Base-by-base conservation (phyloP, 345 rosid genomes). In the Eutrema yunnanense region DNA sequence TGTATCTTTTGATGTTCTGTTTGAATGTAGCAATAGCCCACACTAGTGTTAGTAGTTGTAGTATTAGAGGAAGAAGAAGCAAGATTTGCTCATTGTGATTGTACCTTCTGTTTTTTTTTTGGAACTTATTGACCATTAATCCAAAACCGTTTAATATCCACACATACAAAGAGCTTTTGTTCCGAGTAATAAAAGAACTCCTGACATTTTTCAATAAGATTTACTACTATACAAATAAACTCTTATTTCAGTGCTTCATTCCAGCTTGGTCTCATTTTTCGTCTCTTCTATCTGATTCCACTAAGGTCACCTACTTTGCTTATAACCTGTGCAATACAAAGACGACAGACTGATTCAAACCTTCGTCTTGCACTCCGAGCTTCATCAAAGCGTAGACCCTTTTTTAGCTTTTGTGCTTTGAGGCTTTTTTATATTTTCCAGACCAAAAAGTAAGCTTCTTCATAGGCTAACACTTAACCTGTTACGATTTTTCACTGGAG, bases 261-360 rank as follows among this genome's bases (percentile, higher is more conserved):
- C 84, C 9, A 62, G 33, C 75, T 74, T 81, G 51, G 67, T 74
- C 14, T 26, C 54, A 26, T 53, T 43, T 50, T 75, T 59, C 41
- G 65, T 67, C 29, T 70, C 47, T 27, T 75, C 75, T 53, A 69
- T 84, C 79, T 88, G 86, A 9, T 76, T 52, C 94, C 90, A 16
- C 84, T 86, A 27, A 86, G 79, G 34, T 90, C 96, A 37, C 92
- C 94, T 60, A 85, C 96, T 46, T 65, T 54, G 75, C 90, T 86
- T 59, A 90, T 83, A 38, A 85, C 92, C 96, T 90, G 86, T 54
- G 54, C 65, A 26, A 58, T 32, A 44, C 40, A 42, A 60, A 49
- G 3, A 14, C 33, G 12, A 46, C 32, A 63, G 7, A 40, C 3
- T 9, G 11, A n/a, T 32, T 4, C 8, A 54, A 43, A 59, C 3